Conservation (phyloP, 164 flowering plant genomes). For the Annona squamosa region DNA sequence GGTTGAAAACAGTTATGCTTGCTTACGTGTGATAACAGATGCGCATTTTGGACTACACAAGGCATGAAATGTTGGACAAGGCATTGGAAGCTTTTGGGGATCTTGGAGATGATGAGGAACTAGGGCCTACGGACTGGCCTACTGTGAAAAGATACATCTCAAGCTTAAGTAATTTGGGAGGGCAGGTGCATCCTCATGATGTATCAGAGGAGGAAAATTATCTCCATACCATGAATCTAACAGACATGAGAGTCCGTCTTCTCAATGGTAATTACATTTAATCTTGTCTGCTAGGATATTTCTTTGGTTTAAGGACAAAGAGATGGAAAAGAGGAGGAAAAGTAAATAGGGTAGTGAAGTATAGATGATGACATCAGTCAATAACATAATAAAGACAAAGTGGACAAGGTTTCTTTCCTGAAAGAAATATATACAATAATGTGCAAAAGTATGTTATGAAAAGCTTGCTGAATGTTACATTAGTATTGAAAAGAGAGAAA, state of each 20-base stretch:
- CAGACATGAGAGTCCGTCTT: slow-evolving; percentile 70
- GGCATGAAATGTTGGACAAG: slow-evolving; percentile 81
- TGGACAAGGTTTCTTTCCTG: too few relatives aligned
- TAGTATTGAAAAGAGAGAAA: too few relatives aligned
- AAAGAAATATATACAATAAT: too few relatives aligned
- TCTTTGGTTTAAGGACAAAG: neutral
- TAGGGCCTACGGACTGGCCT: slow-evolving; percentile 96
- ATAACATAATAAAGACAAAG: too few relatives aligned
- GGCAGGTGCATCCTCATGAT: slow-evolving; percentile 49
- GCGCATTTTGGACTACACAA: slow-evolving; percentile 76
- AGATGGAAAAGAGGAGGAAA: too few relatives aligned
- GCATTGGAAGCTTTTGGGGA: slow-evolving; percentile 83
- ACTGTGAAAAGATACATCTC: slow-evolving; percentile 74
- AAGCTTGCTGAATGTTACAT: too few relatives aligned
- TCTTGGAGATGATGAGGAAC: slow-evolving; percentile 95
- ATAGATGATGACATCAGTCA: neutral
- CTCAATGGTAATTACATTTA: slow-evolving; percentile 54
- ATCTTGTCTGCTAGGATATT: neutral
- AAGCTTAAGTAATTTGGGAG: slow-evolving; percentile 53
- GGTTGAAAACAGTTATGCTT: neutral
- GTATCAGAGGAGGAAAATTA: slow-evolving; percentile 35
- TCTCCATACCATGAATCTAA: slow-evolving; percentile 48
- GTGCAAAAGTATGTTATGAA: too few relatives aligned
- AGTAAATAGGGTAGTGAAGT: neutral
- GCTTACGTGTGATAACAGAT: slow-evolving; percentile 33